Base-by-base conservation (phyloP, 1,284 basidiomycete species). In the Pseudozyma thailandica region DNA sequence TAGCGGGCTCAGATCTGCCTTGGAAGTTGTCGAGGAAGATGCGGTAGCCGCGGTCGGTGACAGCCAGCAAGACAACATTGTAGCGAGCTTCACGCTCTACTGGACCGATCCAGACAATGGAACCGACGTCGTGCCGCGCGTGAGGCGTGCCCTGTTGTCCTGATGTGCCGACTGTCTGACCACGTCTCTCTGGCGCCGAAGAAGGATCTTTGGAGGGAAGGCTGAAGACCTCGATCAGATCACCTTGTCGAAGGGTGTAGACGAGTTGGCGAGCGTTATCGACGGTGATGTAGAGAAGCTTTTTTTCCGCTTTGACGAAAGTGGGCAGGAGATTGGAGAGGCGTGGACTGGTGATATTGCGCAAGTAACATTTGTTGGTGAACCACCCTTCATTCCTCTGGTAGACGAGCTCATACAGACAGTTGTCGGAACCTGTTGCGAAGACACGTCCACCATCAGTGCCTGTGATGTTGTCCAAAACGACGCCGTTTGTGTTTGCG, bases 301-400 rank as follows among this genome's bases (percentile, higher is more conserved):
- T 57, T 62, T 79, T 91, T 89, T 92, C 86, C n/a, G 90, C 88
- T 39, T 81, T 80, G 51, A 79, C 74, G 26, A 83, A 78, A 12
- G 79, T 78, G 10, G 82, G 78, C 12, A 81, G 13, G 26, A 81
- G 74, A 42, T 80, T 82, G 42, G 83, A 81, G 73, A 77, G 56
- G 25, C 75, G 70, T 26, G 78, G 75, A 27, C 91, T 75, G 16
- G 83, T 83, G 47, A 83, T 91, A 78, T 95, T 94, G 80, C 91
- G 87, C 55, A 95, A 85, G 75, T 91, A 89, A 48, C 84, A 79
- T 70, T 85, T 79, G 79, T 92, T 93, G 55, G 89, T 91, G 84
- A 97, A 95, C 94, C 94, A 97, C 1, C 92, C 91, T 79, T 94
- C 92, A 71, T 88, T 90, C 66, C 92, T 89, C 78, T 93, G 91